Percentiles rank a stretch among this genome's conserved stretches.
Evolutionary conservation across 257 asterid species (phyloP).

Genomic region (Echium plantagineum): DNA sequence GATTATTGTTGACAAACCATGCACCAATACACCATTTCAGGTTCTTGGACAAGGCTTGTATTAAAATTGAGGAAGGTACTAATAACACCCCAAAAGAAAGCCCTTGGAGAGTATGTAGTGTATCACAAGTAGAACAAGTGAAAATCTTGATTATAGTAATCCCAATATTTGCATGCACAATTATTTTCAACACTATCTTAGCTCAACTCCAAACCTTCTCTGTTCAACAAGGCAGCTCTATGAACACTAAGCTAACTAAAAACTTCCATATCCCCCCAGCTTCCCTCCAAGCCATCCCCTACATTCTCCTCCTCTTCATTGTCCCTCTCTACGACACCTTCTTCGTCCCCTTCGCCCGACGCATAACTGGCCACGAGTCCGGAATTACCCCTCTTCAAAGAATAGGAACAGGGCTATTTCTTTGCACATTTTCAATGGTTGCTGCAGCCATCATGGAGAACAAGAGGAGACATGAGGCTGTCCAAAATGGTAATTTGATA

Average conservation of each 20-base stretch:
- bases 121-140: constrained; percentile 69
- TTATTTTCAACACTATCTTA: constrained; percentile 74
- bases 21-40: constrained; percentile 22
- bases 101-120: constrained; percentile 49
- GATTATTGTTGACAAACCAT: background rate
- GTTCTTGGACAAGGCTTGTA: constrained; percentile 91
- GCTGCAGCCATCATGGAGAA: constrained; percentile 68
- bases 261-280: constrained; percentile 86
- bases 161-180: constrained; percentile 89
- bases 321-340: constrained; percentile 73
- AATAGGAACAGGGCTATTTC: constrained; percentile 64
- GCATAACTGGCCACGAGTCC: constrained; percentile 48
- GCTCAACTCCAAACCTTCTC: constrained; percentile 96
- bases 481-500: constrained; percentile 8
- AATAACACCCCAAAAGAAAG: constrained; percentile 26
- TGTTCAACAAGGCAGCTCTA: constrained; percentile 80
- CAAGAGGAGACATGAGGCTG: constrained; percentile 38
- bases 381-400: constrained; percentile 65
- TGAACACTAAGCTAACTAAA: constrained; percentile 55
- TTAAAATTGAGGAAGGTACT: constrained; percentile 24
- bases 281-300: constrained; percentile 91
- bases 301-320: constrained; percentile 56
- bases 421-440: constrained; percentile 76
- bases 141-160: constrained; percentile 49
- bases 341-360: constrained; percentile 71